These are phyloP conservation scores for Aspergillus aculeatus DNA, from an alignment of 2,329 filamentous ascomycete species.

Conservation along the genomic window DNA sequence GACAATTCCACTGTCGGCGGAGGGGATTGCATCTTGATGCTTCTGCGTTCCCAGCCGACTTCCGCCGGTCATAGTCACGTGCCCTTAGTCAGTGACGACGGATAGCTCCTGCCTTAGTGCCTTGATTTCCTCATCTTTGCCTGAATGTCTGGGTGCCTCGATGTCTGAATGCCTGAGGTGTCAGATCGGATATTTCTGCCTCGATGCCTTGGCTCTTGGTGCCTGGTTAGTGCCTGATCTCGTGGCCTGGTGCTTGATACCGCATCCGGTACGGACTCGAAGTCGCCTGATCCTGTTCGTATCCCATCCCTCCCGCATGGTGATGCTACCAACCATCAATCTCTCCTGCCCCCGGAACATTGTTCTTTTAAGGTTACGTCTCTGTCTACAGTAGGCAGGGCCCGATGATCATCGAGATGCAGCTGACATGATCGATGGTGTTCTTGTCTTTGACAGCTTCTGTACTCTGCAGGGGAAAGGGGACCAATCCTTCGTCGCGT, in stretches of 20 bases:
- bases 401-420: not conserved
- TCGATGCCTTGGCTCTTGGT: not conserved
- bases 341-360: not conserved
- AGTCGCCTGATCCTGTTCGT: not conserved
- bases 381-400: not conserved
- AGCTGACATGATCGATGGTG: not conserved
- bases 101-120: not conserved
- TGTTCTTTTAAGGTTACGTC: not conserved
- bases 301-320: not conserved
- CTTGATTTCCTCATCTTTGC: not conserved
- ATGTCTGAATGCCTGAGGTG: not conserved
- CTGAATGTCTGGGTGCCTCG: too few species aligned
- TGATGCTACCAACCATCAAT: not conserved
- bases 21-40: conserved; percentile 18
- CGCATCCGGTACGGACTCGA: not conserved
- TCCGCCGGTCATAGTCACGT: conserved; percentile 24
- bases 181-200: not conserved
- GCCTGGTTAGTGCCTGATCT: not conserved
- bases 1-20: conserved; percentile 17
- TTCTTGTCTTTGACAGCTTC: not conserved
- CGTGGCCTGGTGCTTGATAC: not conserved
- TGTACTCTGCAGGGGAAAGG: too few species aligned
- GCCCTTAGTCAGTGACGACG: conserved; percentile 13
- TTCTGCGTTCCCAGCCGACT: conserved; percentile 19
- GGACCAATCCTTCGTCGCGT: not conserved